These are phyloP conservation scores for Athelia psychrophila DNA, from an alignment of 1,284 basidiomycete genomes.

Conservation along the genomic window DNA sequence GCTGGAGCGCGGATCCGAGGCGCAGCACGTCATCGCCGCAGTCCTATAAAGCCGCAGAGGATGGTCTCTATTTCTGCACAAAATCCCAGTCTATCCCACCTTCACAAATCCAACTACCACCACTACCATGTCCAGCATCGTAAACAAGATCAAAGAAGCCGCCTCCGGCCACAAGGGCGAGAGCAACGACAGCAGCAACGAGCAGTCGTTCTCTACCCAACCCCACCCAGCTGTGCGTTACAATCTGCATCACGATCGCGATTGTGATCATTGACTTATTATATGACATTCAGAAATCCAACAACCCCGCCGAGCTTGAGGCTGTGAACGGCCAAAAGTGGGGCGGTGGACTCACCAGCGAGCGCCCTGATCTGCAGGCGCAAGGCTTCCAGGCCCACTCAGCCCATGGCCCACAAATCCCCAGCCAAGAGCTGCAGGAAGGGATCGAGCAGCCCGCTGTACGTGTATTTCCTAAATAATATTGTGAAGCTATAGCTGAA, in stretches of 20 bases:
- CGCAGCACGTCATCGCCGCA: not conserved
- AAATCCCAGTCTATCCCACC: too few relatives aligned
- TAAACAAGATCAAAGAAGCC: conserved; percentile 20
- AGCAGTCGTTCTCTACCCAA: conserved; percentile 37
- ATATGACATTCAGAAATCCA: conserved; percentile 34
- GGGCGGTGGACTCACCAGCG: conserved; percentile 30
- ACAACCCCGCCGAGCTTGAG: conserved; percentile 44
- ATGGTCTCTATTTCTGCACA: too few relatives aligned
- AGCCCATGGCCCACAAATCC: conserved; percentile 43
- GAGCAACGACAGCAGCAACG: conserved; percentile 12
- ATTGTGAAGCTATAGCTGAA: not conserved
- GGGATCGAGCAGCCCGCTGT: conserved; percentile 30
- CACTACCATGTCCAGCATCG: conserved; percentile 12
- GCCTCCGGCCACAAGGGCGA: conserved; percentile 5
- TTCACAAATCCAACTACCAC: not conserved
- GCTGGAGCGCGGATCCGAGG: not conserved
- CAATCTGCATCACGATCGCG: not conserved
- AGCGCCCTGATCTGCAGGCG: conserved; percentile 15
- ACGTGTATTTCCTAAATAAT: conserved; percentile 3
- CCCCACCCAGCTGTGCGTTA: conserved; percentile 48
- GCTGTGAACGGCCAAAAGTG: conserved; percentile 18
- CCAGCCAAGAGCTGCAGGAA: conserved; percentile 23
- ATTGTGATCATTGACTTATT: not conserved
- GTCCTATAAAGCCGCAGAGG: too few relatives aligned
- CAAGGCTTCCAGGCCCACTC: conserved; percentile 29